Conservation (phyloP, 768 basidiomycete species). For the Scleroderma bovista region DNA sequence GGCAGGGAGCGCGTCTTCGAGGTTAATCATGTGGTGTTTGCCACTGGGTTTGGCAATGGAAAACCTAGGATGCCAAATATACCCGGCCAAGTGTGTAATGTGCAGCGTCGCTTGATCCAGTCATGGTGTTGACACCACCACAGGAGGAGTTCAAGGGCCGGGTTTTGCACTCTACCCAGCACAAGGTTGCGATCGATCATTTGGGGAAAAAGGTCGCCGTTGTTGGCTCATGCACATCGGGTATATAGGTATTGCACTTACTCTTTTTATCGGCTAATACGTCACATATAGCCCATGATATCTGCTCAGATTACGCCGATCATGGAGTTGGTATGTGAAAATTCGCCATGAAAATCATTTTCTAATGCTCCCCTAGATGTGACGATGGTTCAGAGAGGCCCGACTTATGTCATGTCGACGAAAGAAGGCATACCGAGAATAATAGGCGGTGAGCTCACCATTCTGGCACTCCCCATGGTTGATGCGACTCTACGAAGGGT, state of each 20-base stretch:
- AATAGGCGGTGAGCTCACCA: conserved; percentile 14
- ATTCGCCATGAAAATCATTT: background rate
- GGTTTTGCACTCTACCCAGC: conserved; percentile 35
- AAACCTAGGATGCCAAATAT: conserved; percentile 40
- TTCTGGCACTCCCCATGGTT: conserved; percentile 6
- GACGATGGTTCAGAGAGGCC: conserved; percentile 46
- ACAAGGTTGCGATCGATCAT: conserved; percentile 52
- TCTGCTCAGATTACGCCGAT: conserved; percentile 41
- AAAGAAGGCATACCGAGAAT: conserved; percentile 33
- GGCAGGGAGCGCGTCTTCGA: conserved; percentile 31
- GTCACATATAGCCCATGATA: conserved; percentile 38
- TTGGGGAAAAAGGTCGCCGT: conserved; percentile 67
- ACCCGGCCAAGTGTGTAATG: conserved; percentile 33
- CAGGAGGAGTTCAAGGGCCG: conserved; percentile 12
- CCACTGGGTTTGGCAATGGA: conserved; percentile 48
- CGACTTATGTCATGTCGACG: conserved; percentile 49
- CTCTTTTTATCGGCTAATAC: background rate
- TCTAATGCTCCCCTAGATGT: conserved; percentile 27
- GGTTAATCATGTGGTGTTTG: conserved; percentile 51
- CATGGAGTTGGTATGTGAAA: conserved; percentile 36
- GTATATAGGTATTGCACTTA: conserved; percentile 27
- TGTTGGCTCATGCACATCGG: conserved; percentile 61
- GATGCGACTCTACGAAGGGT: conserved; percentile 12
- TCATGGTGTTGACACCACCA: conserved; percentile 19
- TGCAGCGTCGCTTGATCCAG: background rate